These are phyloP conservation scores for Astrothelium subdiscretum DNA, from an alignment of 495 filamentous ascomycete species.

Conservation along the genomic window DNA sequence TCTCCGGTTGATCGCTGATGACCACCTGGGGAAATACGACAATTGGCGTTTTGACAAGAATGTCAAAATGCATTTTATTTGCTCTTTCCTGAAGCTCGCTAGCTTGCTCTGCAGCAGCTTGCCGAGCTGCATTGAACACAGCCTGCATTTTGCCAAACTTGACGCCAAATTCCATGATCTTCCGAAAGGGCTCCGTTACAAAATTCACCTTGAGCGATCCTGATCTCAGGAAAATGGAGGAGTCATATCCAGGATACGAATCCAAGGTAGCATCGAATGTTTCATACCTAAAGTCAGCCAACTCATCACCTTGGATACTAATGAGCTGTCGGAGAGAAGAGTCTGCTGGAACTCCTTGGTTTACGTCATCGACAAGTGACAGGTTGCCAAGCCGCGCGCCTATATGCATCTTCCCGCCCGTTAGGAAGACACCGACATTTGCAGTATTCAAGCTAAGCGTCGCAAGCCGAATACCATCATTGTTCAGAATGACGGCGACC, in stretches of 20 bases:
- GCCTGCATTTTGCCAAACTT: slow-evolving; percentile 99
- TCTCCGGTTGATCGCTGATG: slow-evolving; percentile 44
- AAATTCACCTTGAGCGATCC: slow-evolving; percentile 96
- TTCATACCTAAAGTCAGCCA: slow-evolving; percentile 96
- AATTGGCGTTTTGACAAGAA: slow-evolving; percentile 87
- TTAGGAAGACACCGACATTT: slow-evolving; percentile 79
- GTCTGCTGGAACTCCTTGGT: slow-evolving; percentile 69
- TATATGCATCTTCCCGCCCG: slow-evolving; percentile 73
- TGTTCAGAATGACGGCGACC: slow-evolving; percentile 91
- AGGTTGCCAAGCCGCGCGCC: slow-evolving; percentile 78
- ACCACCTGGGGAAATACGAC: slow-evolving; percentile 79
- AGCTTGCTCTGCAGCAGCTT: slow-evolving; percentile 89
- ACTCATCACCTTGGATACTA: slow-evolving; percentile 86
- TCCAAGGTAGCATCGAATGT: slow-evolving; percentile 72
- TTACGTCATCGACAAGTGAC: slow-evolving; percentile 84
- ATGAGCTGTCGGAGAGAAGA: slow-evolving; percentile 79
- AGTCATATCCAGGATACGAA: slow-evolving; percentile 88
- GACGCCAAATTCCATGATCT: slow-evolving; percentile 93
- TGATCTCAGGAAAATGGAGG: slow-evolving; percentile 74
- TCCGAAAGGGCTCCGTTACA: slow-evolving; percentile 89
- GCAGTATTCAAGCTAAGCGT: slow-evolving; percentile 86
- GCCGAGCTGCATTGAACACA: slow-evolving; percentile 91
- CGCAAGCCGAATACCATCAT: slow-evolving; percentile 89
- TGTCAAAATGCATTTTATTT: slow-evolving; percentile 82
- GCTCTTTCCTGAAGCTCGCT: slow-evolving; percentile 84